Evolutionary conservation across 176 grass and related monocot species (phyloP).

Genomic region (Hyparrhenia diplandra): DNA sequence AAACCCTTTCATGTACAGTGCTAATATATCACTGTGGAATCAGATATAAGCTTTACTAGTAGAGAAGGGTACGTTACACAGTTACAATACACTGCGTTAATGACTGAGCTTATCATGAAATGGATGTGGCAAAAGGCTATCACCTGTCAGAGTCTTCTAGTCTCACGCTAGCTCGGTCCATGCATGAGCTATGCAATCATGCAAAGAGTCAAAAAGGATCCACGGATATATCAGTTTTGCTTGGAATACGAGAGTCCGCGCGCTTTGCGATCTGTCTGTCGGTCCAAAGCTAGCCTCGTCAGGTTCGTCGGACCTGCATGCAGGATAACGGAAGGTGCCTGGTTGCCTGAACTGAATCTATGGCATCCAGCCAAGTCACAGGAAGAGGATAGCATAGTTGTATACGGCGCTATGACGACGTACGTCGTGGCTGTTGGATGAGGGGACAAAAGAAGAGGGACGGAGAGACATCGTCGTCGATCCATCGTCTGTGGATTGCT

Average conservation of each 20-base stretch:
- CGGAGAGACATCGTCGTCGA: neutral
- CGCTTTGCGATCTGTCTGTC: neutral
- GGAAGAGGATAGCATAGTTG: too few relatives aligned
- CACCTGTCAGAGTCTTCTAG: too few relatives aligned
- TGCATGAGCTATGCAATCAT: too few relatives aligned
- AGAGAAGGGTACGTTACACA: too few relatives aligned
- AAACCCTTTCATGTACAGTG: neutral
- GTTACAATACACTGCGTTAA: too few relatives aligned
- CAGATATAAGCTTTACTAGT: neutral
- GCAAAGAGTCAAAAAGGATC: too few relatives aligned
- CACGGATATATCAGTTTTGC: neutral
- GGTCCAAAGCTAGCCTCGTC: neutral
- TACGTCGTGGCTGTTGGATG: too few relatives aligned
- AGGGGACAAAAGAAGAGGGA: neutral
- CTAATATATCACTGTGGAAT: neutral
- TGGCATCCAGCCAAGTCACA: neutral
- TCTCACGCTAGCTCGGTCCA: too few relatives aligned
- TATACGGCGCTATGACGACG: too few relatives aligned
- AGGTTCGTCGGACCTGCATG: neutral
- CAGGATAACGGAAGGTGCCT: neutral
- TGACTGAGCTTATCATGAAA: too few relatives aligned
- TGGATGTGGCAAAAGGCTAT: too few relatives aligned
- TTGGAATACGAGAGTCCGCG: neutral
- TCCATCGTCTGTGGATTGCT: neutral
- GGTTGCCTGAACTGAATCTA: neutral